Evolutionary conservation across 331 rosid species (phyloP), one percentile per base, ranked within the genome.

Genomic region (Stylosanthes scabra): DNA sequence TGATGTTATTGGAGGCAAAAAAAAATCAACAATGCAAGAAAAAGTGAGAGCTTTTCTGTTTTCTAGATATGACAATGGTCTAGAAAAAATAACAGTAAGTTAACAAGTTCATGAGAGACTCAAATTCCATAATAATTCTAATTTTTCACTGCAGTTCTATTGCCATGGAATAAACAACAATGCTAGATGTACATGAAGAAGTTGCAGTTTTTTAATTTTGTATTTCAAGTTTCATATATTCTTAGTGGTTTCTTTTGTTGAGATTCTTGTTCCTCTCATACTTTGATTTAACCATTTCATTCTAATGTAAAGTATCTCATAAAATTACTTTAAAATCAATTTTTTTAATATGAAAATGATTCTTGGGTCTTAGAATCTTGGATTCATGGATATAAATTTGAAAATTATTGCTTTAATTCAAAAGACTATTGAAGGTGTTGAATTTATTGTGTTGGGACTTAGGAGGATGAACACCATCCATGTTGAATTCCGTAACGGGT

Each of bases 21-120:
- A 20, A 20, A 83, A 66, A 85, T 89, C 63, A 90, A 71, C 74
- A 72, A 74, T 78, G 90, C 86, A 73, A 80, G 93, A 55, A 94
- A 91, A 89, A 93, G 92, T 60, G 97, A 94, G 28, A 94, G 98
- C 84, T 88, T 89, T 80, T 94, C 98, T 76, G 97, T 91, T 58
- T 94, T 97, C 63, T 89, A 91, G 78, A 87, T 94, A 72, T 94
- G 99, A 96, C 87, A 81, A 71, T 91, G 99, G 97, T 88, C 97
- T 44, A 90, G 66, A 87, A 92, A 95, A 78, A 91, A 77, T 31
- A 34, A 34, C 39, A 34, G 39, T 34, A 90, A 82, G 86, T 83
- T 83, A 72, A 83, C 88, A 72, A 84, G 57, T 78, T 83, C 87
- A 52, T 68, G 87, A 60, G 87, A 84, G 71, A 49, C 81, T 46